phyloP scores from a whole-genome alignment of 352 stramenopile genomes.

The Phytophthora fragariae region DNA sequence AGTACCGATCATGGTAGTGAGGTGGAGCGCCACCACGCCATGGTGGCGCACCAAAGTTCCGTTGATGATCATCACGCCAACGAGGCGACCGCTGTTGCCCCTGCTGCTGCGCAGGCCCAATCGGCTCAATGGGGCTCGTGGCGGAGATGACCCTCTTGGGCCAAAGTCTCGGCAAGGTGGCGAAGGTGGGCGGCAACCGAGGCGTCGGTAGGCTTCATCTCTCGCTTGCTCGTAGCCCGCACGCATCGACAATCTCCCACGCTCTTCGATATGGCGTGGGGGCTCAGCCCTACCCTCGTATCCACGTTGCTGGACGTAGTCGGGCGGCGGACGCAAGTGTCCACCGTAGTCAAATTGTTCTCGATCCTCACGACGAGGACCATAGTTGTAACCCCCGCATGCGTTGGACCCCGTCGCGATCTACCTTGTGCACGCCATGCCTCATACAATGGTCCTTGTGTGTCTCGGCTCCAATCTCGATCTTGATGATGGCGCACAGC shows the following conservation, averaged over 20 bases:
- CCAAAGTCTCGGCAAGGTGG: neutral
- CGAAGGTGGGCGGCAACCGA: neutral
- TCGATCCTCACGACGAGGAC: neutral
- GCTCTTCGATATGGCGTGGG: neutral
- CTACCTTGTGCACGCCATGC: neutral
- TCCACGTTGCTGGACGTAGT: no score
- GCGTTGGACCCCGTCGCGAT: neutral
- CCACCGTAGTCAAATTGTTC: neutral
- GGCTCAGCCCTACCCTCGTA: no score
- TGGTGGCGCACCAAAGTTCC: neutral
- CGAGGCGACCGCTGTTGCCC: neutral
- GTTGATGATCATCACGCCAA: neutral
- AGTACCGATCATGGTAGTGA: neutral
- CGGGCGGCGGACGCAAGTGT: neutral
- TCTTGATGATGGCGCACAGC: neutral
- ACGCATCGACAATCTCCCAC: neutral
- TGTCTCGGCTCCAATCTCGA: neutral
- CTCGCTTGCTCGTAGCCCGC: neutral
- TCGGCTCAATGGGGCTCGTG: neutral
- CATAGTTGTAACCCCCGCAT: neutral
- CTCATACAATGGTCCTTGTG: neutral
- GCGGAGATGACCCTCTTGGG: neutral
- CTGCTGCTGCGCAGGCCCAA: neutral
- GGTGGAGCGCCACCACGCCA: no score
- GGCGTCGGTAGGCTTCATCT: neutral